phyloP scores from a whole-genome alignment of 768 basidiomycete genomes.

The Stropharia rugosoannulata region DNA sequence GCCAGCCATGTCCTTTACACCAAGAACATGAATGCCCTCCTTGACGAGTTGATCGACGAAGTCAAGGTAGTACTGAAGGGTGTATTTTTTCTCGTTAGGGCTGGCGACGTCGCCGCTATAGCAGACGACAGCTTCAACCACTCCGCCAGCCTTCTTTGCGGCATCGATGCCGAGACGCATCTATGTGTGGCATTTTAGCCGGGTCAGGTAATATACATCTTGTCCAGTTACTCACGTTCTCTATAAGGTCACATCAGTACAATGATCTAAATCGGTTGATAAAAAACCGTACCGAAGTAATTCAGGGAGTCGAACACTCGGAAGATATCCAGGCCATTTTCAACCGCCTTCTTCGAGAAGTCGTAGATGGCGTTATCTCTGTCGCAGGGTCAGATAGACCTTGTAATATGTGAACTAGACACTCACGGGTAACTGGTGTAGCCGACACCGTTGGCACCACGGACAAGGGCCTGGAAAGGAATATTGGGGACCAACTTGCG shows the following conservation, averaged over 20 bases:
- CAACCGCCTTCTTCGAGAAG: constrained; percentile 99
- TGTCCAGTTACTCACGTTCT: constrained; percentile 53
- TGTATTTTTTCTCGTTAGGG: constrained; percentile 96
- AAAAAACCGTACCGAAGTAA: constrained; percentile 76
- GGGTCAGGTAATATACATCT: neutral
- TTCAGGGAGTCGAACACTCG: constrained; percentile 98
- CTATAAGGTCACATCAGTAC: constrained; percentile 32
- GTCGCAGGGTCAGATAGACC: constrained; percentile 12
- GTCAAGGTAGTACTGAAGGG: constrained; percentile 94
- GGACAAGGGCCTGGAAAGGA: constrained; percentile 96
- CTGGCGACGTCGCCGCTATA: constrained; percentile 97
- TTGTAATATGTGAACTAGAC: neutral
- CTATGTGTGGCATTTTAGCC: constrained; percentile 34
- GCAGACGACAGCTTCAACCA: constrained; percentile 95
- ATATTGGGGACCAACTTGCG: constrained; percentile 98
- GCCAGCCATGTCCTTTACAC: constrained; percentile 99
- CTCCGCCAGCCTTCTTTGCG: constrained; percentile 99
- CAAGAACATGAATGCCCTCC: constrained; percentile 95
- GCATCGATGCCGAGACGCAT: constrained; percentile 99
- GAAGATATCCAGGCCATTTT: constrained; percentile 99
- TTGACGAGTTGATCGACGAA: constrained; percentile 90
- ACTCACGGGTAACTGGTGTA: constrained; percentile 97
- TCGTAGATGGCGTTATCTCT: constrained; percentile 99
- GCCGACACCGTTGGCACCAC: constrained; percentile 98
- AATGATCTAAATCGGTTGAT: neutral